Evolutionary conservation across 306 rosid genomes (phyloP).

Genomic region (Inga leiocalycina): DNA sequence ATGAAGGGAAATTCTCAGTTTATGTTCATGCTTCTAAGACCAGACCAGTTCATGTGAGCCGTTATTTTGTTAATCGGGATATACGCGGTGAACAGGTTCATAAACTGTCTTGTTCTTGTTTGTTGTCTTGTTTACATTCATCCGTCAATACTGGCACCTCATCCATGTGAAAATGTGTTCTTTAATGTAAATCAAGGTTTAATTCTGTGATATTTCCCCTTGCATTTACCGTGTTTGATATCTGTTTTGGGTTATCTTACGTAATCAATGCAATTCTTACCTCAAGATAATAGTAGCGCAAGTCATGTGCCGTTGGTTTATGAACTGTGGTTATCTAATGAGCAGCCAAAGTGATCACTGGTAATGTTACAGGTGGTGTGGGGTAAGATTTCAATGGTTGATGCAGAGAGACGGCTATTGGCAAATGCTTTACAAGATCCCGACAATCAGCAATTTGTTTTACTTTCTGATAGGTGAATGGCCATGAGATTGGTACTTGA

Average conservation of each 20-base stretch:
- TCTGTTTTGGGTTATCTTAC: neutral
- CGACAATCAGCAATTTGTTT: slow-evolving; percentile 83
- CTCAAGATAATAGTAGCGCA: slow-evolving; percentile 1
- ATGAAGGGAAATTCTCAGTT: slow-evolving; percentile 91
- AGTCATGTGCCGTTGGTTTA: slow-evolving; percentile 19
- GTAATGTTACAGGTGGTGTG: slow-evolving; percentile 75
- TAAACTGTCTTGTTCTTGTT: slow-evolving; percentile 8
- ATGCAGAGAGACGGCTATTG: slow-evolving; percentile 83
- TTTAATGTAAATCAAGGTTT: neutral
- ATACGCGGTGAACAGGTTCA: slow-evolving; percentile 81
- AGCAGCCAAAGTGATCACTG: slow-evolving; percentile 23
- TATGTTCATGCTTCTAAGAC: slow-evolving; percentile 93
- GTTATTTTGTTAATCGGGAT: slow-evolving; percentile 66
- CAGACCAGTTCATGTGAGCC: slow-evolving; percentile 85
- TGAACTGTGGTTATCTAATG: slow-evolving; percentile 9
- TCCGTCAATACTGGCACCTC: neutral
- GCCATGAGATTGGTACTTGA: slow-evolving; percentile 3
- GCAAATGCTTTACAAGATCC: slow-evolving; percentile 85
- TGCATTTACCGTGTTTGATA: neutral
- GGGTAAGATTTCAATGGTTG: slow-evolving; percentile 93
- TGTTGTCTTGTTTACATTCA: slow-evolving; percentile 6
- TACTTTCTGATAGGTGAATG: slow-evolving; percentile 92
- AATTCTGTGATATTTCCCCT: slow-evolving; percentile 11
- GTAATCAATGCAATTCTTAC: neutral
- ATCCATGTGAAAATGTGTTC: neutral